Evolutionary conservation across 306 rosid species (phyloP).

Genomic region (Acacia melanoxylon): DNA sequence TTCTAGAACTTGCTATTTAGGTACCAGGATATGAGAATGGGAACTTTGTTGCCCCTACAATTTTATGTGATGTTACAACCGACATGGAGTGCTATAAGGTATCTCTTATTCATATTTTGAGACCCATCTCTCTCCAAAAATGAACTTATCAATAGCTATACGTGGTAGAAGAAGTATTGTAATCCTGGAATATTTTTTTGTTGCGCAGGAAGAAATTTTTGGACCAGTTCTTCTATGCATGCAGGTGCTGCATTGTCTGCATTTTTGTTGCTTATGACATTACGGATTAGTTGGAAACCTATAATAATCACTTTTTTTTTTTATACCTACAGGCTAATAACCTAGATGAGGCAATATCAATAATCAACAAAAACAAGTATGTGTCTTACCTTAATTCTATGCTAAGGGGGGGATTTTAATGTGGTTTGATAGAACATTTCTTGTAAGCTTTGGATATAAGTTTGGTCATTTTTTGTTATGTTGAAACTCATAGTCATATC

Average conservation of each 20-base stretch:
- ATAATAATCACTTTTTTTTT: conserved; percentile 14
- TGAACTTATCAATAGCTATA: neutral
- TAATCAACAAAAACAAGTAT: conserved; percentile 68
- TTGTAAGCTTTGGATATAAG: neutral
- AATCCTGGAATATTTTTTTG: conserved; percentile 11
- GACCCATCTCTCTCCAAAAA: neutral
- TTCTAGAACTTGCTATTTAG: conserved; percentile 37
- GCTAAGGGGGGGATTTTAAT: neutral
- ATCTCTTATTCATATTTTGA: conserved; percentile 14
- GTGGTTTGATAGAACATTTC: neutral
- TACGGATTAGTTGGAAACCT: conserved; percentile 17
- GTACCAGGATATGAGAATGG: conserved; percentile 73
- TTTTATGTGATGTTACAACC: conserved; percentile 59
- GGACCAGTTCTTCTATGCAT: conserved; percentile 73
- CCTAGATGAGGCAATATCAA: conserved; percentile 70
- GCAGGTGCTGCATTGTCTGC: conserved; percentile 52
- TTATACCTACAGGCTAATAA: conserved; percentile 52
- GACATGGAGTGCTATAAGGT: conserved; percentile 76
- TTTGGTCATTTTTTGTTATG: neutral
- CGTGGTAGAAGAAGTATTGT: conserved; percentile 31
- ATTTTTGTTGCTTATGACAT: neutral
- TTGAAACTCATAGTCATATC: neutral
- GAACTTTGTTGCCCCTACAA: conserved; percentile 69
- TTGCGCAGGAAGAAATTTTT: conserved; percentile 68
- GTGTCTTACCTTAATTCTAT: neutral